Evolutionary conservation across 805 yeast species (phyloP).

Genomic region (Saccharomycopsis microspora): DNA sequence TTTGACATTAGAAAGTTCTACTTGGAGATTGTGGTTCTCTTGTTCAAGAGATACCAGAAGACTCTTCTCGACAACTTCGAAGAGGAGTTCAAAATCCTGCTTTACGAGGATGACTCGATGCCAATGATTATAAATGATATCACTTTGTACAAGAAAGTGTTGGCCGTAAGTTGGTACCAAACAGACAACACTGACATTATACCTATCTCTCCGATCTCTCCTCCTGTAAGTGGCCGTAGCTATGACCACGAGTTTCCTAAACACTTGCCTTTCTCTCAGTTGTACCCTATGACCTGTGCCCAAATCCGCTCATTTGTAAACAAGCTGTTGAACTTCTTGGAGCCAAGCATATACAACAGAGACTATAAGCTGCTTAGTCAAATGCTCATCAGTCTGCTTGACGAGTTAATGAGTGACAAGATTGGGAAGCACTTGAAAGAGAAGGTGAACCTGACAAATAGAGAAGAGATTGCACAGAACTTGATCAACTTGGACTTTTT

Average conservation of each 20-base stretch:
- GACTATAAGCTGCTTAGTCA: slow-evolving; percentile 49
- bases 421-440: slow-evolving; percentile 53
- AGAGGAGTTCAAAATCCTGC: slow-evolving; percentile 45
- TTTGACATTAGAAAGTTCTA: slow-evolving; percentile 51
- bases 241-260: slow-evolving; percentile 32
- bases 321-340: slow-evolving; percentile 52
- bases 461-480: slow-evolving; percentile 86
- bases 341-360: slow-evolving; percentile 52
- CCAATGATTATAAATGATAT: slow-evolving; percentile 61
- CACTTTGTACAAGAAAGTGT: slow-evolving; percentile 49
- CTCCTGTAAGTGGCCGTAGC: slow-evolving; percentile 14
- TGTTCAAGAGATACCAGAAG: slow-evolving; percentile 53
- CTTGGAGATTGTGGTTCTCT: slow-evolving; percentile 38
- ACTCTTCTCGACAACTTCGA: slow-evolving; percentile 44
- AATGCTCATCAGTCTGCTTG: slow-evolving; percentile 50
- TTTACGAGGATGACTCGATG: slow-evolving; percentile 79
- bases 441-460: slow-evolving; percentile 57
- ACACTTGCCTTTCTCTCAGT: slow-evolving; percentile 77
- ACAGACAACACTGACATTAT: slow-evolving; percentile 27
- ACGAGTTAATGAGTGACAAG: slow-evolving; percentile 53
- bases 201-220: slow-evolving; percentile 14
- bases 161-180: slow-evolving; percentile 60
- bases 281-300: slow-evolving; percentile 79
- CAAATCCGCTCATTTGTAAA: slow-evolving; percentile 55
- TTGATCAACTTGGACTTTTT: slow-evolving; percentile 82